Evolutionary conservation across 495 filamentous ascomycete species (phyloP), one percentile per base, ranked within the genome.

Genomic region (Hypomontagnella monticulosa): DNA sequence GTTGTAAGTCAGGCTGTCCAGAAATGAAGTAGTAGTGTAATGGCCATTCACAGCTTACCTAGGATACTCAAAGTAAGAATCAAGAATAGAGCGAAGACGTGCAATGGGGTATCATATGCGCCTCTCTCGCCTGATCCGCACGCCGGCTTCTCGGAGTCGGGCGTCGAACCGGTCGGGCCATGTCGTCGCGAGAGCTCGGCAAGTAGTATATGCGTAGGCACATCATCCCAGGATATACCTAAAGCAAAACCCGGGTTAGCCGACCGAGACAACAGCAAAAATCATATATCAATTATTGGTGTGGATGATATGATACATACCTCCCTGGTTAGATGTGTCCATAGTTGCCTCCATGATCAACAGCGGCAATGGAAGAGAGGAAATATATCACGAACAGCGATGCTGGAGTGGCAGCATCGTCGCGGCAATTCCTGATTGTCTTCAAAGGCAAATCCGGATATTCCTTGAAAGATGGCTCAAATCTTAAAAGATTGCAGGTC

Each of bases 41-140:
- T 14, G 11, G 11, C 18, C 6, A 10, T 33, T 23, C 4, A 15
- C 32, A n/a, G 19, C 79, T 59, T 83, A 93, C 91, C 87, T 32
- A 89, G 63, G n/a, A 87, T 89, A 75, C 91, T 93, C 27, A 93
- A 72, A 1, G 79, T 73, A 15, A 95, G 78, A 34, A 95, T 91
- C 40, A 95, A 75, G 70, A 93, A 83, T 23, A 95, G 78, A n/a
- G 91, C 91, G 72, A 88, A 84, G 41, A 93, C 87, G 74, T 93
- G 91, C 18, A 89, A 71, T 0, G 85, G 75, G 1, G 85, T 89
- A 63, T 91, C 87, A 71, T 91, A 92, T 27, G 74, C 75, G 49
- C 87, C 88, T 51, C 69, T 75, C 34, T 84, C 75, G 9, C 78
- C 80, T 3, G 89, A 90, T 47, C 89, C 89, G 73, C 89, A 92